Evolutionary conservation across 805 yeast genomes (phyloP).

Genomic region (Pichia manshurica): DNA sequence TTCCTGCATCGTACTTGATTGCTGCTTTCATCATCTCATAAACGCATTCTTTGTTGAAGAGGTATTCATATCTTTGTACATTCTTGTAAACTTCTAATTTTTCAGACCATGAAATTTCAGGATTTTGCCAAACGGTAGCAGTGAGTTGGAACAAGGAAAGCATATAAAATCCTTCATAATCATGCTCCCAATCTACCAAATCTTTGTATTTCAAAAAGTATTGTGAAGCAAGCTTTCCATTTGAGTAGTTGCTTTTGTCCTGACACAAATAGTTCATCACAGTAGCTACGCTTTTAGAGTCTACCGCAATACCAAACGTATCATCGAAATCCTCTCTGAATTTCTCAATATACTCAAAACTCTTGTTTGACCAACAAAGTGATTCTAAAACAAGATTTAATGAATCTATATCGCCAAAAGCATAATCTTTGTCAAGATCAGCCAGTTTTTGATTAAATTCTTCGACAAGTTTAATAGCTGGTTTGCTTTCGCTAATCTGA

Average conservation of each 20-base stretch:
- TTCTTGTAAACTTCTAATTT: slow-evolving; percentile 35
- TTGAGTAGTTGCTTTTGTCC: slow-evolving; percentile 2
- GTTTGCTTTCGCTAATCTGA: slow-evolving; percentile 7
- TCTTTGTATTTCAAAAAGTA: slow-evolving; percentile 25
- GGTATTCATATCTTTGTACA: slow-evolving; percentile 35
- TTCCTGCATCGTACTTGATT: slow-evolving; percentile 10
- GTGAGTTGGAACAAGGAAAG: slow-evolving; percentile 25
- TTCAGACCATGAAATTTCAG: slow-evolving; percentile 15
- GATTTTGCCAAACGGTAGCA: slow-evolving; percentile 17
- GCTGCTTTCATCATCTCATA: slow-evolving; percentile 30
- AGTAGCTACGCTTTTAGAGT: slow-evolving; percentile 33
- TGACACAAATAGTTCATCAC: slow-evolving; percentile 28
- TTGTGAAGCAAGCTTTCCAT: slow-evolving; percentile 6
- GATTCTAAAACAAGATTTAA: slow-evolving; percentile 25
- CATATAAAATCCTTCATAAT: slow-evolving; percentile 26
- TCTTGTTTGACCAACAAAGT: slow-evolving; percentile 26
- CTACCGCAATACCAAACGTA: slow-evolving; percentile 29
- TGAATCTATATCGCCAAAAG: slow-evolving; percentile 20
- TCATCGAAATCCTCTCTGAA: slow-evolving; percentile 28
- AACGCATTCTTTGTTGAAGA: slow-evolving; percentile 35
- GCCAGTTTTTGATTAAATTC: slow-evolving; percentile 15
- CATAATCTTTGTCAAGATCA: slow-evolving; percentile 15
- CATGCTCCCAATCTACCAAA: slow-evolving; percentile 39
- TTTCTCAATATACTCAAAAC: slow-evolving; percentile 21
- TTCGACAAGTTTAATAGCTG: slow-evolving; percentile 29